A percentile compares a stretch with the other conserved stretches of the same genome.
Evolutionary conservation across 306 rosid genomes (phyloP).

Genomic region (Pterocarpus macrocarpus): DNA sequence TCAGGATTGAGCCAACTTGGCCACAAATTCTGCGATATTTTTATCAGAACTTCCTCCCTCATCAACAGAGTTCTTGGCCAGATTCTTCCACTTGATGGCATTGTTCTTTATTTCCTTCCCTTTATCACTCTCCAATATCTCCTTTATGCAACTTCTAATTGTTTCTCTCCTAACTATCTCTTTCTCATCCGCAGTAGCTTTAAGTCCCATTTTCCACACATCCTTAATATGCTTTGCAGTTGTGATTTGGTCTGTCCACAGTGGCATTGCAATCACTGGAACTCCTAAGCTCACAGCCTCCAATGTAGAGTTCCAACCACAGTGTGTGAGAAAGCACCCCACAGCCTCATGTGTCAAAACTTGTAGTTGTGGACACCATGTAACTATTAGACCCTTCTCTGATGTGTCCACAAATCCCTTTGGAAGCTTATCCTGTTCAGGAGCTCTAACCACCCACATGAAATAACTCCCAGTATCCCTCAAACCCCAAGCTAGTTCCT

Average conservation of each 20-base stretch:
- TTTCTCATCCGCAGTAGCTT: constrained; percentile 40
- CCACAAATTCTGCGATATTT: constrained; percentile 37
- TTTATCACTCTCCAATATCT: constrained; percentile 35
- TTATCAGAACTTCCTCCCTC: constrained; percentile 48
- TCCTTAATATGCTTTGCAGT: constrained; percentile 30
- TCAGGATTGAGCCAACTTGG: background rate
- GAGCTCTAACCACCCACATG: constrained; percentile 44
- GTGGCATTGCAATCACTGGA: constrained; percentile 47
- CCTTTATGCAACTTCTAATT: constrained; percentile 30
- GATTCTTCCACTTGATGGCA: constrained; percentile 40
- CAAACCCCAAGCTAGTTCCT: constrained; percentile 39
- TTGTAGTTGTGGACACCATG: constrained; percentile 44
- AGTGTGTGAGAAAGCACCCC: constrained; percentile 44
- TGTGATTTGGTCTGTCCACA: constrained; percentile 41
- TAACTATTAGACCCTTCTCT: constrained; percentile 34
- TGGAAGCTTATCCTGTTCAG: constrained; percentile 27
- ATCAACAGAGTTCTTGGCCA: constrained; percentile 35
- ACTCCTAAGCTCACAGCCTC: constrained; percentile 47
- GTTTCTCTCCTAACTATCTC: constrained; percentile 25
- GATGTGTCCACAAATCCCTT: background rate
- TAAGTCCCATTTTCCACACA: constrained; percentile 42
- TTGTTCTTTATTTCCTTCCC: constrained; percentile 32
- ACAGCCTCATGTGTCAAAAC: constrained; percentile 45
- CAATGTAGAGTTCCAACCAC: constrained; percentile 46
- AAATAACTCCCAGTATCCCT: constrained; percentile 28